Evolutionary conservation across 306 rosid genomes (phyloP).

Genomic region (Canavalia gladiata): DNA sequence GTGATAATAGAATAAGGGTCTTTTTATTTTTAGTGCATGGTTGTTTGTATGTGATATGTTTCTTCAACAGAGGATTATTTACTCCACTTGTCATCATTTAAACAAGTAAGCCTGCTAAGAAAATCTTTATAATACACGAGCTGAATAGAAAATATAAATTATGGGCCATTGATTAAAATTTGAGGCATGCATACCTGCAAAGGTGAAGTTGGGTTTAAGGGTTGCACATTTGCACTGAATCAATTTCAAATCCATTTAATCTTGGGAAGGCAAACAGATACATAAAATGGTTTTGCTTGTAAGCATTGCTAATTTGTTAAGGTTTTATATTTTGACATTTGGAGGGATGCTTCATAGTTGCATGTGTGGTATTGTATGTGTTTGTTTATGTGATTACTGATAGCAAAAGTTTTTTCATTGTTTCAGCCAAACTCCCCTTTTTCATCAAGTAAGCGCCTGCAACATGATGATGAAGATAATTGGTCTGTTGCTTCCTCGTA

Average conservation of each 20-base stretch:
- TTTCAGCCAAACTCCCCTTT: slow-evolving; percentile 82
- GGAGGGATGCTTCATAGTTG: slow-evolving; percentile 11
- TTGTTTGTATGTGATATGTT: slow-evolving; percentile 21
- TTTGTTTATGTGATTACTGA: slow-evolving; percentile 33
- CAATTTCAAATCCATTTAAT: slow-evolving; percentile 21
- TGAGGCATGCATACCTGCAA: background rate
- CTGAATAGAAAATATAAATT: slow-evolving; percentile 1
- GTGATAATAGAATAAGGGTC: slow-evolving; percentile 6
- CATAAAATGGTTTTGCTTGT: slow-evolving; percentile 4
- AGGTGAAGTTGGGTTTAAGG: slow-evolving; percentile 1
- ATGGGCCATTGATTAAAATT: slow-evolving; percentile 20
- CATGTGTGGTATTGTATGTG: background rate
- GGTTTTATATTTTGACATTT: slow-evolving; percentile 10
- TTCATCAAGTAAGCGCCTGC: slow-evolving; percentile 63
- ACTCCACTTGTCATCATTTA: background rate
- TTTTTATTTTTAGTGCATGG: background rate
- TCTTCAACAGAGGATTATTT: slow-evolving; percentile 17
- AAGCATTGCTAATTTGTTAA: slow-evolving; percentile 16
- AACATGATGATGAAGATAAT: slow-evolving; percentile 80
- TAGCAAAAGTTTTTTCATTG: background rate
- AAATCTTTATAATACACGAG: background rate
- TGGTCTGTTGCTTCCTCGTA: slow-evolving; percentile 95
- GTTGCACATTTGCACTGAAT: background rate
- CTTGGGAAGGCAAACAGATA: slow-evolving; percentile 18
- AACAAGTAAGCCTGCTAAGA: slow-evolving; percentile 23